Evolutionary conservation across 768 basidiomycete genomes (phyloP), one percentile per base, ranked within the genome.

Genomic region (Hirschioporus abietinus): DNA sequence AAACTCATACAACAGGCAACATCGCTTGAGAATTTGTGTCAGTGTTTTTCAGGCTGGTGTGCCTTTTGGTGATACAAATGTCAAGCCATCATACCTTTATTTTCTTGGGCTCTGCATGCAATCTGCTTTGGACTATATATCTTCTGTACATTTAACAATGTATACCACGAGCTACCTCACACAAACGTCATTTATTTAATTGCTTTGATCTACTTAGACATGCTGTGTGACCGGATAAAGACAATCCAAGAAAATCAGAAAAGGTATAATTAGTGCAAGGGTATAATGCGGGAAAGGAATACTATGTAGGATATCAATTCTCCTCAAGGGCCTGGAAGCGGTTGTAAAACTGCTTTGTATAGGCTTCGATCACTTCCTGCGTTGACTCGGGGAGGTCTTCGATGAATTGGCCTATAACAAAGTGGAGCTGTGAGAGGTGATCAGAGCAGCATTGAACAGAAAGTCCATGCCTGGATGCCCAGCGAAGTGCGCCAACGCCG

Each of bases 1-100:
- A 90, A 91, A 75, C 81, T 99, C 64, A 98, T 99, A 69, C 84
- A 89, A 69, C 94, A 99, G 76, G 94, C 97, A 5, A 97, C 92
- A 4, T 90, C 93, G 17, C 76, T 98, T 59, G 96, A 98, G 76
- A 97, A 99, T 75, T 86, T 99, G 1, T 97, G 95, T 75, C 96
- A 96, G 75, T 95, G 94, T 73, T 97, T 96, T 81, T 92, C 94
- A 68, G 95, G 95, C 76, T 96, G 95, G 95, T 90, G 72, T 64
- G 86, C 42, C 42, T 52, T 52, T 20, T 52, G 42, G 42, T 52
- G 20, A 52, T 52, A 52, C 12, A 7, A 36, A 36, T n/a, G 15
- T 15, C 35, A 36, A 20, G 6, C 20, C 12, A 52, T 15, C 20
- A 52, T 52, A 52, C 12, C 4, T 15, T 52, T 52, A 52, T 52